Base-by-base conservation (phyloP, 805 yeast genomes). In the Saccharomycopsis guyanensis region DNA sequence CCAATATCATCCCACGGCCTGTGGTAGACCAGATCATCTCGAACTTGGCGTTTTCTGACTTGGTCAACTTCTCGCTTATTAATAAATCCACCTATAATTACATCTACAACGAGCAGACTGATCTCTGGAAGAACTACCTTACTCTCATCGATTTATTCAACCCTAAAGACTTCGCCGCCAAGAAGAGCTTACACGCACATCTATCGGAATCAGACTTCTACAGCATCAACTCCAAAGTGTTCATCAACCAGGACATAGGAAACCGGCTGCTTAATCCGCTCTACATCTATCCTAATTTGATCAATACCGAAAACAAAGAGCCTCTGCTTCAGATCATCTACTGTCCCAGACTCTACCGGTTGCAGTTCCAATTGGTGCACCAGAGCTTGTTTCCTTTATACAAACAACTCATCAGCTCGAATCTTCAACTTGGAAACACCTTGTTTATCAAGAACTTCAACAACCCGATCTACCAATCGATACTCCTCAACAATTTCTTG, bases 401-500 rank as follows among this genome's bases (percentile, higher is more conserved):
- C 57, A 54, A 54, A n/a, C 79, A 76, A 51, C 57, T 76, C 22
- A 63, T 65, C 16, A 53, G 62, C 7, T 66, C 72, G 50, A 61
- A 61, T 43, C 58, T 71, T 12, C 47, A 45, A 3, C 71, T 65
- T 48, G 65, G 66, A 34, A 67, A 66, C 41, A 66, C 78, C 7
- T 58, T 63, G 25, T 63, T 75, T n/a, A 74, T 76, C 58, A 65
- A 63, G 42, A 66, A 62, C 15, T 76, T 61, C 53, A 65, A 66
- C 15, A 66, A 71, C 16, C 81, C 82, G 0, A 71, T 69, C 43
- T 73, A 73, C 8, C 82, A 76, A 52, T 73, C 79, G 4, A 60
- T 60, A 40, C 63, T 73, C 2, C 57, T 76, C 31, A 57, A 59
- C 16, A 69, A 70, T 43, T 60, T 76, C 12, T 55, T 63, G 46